Percentiles rank a stretch among this genome's conserved stretches.
Evolutionary conservation across 2,329 filamentous ascomycete species (phyloP).

Genomic region (Nothophaeocryptopus gaeumannii): DNA sequence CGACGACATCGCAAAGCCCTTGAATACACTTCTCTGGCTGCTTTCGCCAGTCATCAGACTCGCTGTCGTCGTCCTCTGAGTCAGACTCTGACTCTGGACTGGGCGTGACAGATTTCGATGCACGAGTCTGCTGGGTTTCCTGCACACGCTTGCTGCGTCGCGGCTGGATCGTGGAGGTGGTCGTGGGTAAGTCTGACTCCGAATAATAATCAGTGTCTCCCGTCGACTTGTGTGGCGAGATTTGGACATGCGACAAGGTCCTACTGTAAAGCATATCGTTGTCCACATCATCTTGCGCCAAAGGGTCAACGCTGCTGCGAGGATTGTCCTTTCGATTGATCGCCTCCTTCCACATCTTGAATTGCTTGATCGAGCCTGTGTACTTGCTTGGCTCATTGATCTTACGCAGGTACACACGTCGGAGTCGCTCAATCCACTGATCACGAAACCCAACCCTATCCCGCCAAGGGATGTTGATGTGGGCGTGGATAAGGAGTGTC

Average conservation of each 20-base stretch:
- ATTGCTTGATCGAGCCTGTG: constrained; percentile 45
- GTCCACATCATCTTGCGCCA: constrained; percentile 8
- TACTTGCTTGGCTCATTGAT: constrained; percentile 44
- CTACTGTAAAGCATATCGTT: constrained; percentile 17
- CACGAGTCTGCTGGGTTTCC: constrained; percentile 20
- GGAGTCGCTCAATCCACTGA: constrained; percentile 70
- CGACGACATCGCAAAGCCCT: constrained; percentile 67
- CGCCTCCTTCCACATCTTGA: constrained; percentile 39
- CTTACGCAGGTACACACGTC: constrained; percentile 61
- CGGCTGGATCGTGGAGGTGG: constrained; percentile 12
- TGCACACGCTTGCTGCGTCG: constrained; percentile 34
- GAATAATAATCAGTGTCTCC: constrained; percentile 27
- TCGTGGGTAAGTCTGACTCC: constrained; percentile 18
- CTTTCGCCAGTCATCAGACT: constrained; percentile 35
- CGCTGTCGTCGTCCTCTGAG: constrained; percentile 34
- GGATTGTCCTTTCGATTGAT: constrained; percentile 4
- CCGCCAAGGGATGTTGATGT: constrained; percentile 76
- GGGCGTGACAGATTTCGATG: constrained; percentile 18
- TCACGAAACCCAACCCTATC: constrained; percentile 75
- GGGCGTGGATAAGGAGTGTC: constrained; percentile 69
- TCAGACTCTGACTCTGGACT: constrained; percentile 29
- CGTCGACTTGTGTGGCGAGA: constrained; percentile 26
- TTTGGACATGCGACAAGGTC: constrained; percentile 25
- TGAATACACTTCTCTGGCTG: constrained; percentile 51
- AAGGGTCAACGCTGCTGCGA: constrained; percentile 13